Base-by-base conservation (phyloP, 257 asterid genomes). In the Plantago ovata region DNA sequence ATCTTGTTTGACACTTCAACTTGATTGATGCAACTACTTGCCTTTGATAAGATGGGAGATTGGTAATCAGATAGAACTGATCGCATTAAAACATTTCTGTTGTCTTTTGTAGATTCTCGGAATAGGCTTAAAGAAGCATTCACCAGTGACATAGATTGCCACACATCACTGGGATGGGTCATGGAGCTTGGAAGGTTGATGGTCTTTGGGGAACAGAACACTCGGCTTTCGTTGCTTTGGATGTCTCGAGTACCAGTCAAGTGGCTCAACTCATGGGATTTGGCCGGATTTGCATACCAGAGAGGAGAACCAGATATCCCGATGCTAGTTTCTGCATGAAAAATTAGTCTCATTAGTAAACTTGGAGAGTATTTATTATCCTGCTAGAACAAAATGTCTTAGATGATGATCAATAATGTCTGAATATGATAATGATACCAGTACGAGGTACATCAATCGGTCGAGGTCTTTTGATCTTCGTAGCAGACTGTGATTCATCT, bases 41-140 rank as follows among this genome's bases (percentile, higher is more conserved):
- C 73, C 77, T 74, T 72, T 38, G 79, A 69, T 13, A 89, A 73
- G 68, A 75, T 61, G 3, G 84, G 84, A 67, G 86, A 71, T 39
- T 72, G 60, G 59, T 66, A 74, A 65, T 69, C 84, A 9, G 70
- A 65, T 52, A 63, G 47, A 52, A 21, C 4, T 3, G 79, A 71
- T 42, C 40, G 78, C 32, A 65, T 38, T 4, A 64, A 46, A 13
- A 51, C 66, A 47, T 72, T 76, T 51, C 70, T 73, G 9, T 58
- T 72, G 51, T 81, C 80, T 36, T 84, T 78, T 2, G 58, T 60
- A 4, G 81, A 55, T 71, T 71, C 90, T 24, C 59, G 77, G 66
- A 70, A 68, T 23, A 67, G 73, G 65, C 69, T 66, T 62, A 75
- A 56, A 20, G 84, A 74, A 38, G 68, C 71, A 68, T 72, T 77